These are phyloP conservation scores for Penicillium sp. DNA, from an alignment of 2,329 filamentous ascomycete genomes.

Conservation along the genomic window DNA sequence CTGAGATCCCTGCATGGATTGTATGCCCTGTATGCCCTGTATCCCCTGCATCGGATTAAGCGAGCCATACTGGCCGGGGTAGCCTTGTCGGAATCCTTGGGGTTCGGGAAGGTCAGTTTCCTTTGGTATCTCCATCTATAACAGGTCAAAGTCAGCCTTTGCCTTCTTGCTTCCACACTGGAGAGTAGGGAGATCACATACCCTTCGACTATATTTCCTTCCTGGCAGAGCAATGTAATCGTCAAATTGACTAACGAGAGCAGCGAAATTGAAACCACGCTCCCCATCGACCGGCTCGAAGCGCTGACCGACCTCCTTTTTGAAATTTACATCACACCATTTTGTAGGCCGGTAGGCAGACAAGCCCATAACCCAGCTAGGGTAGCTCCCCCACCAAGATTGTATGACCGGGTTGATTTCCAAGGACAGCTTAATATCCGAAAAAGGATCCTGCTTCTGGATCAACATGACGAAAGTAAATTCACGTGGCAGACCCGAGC, in stretches of 20 bases:
- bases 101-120: slow-evolving; percentile 6
- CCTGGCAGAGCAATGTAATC: slow-evolving; percentile 53
- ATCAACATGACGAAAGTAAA: slow-evolving; percentile 58
- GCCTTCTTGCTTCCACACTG: neutral
- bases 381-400: slow-evolving; percentile 47
- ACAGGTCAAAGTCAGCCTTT: neutral
- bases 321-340: slow-evolving; percentile 44
- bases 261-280: slow-evolving; percentile 53
- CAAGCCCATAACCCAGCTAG: slow-evolving; percentile 44
- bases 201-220: slow-evolving; percentile 37
- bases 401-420: slow-evolving; percentile 50
- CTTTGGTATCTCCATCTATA: slow-evolving; percentile 21
- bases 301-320: slow-evolving; percentile 48
- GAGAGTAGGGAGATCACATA: slow-evolving; percentile 3
- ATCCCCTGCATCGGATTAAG: neutral
- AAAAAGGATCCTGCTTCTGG: slow-evolving; percentile 49
- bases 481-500: slow-evolving; percentile 55
- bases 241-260: slow-evolving; percentile 45
- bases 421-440: slow-evolving; percentile 44
- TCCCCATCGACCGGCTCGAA: slow-evolving; percentile 42
- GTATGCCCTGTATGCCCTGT: neutral
- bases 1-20: slow-evolving; percentile 1
- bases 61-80: slow-evolving; percentile 3
- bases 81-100: neutral
- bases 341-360: slow-evolving; percentile 44